Evolutionary conservation across 2,329 filamentous ascomycete genomes (phyloP).

Genomic region (Sporothrix euskadiensis): DNA sequence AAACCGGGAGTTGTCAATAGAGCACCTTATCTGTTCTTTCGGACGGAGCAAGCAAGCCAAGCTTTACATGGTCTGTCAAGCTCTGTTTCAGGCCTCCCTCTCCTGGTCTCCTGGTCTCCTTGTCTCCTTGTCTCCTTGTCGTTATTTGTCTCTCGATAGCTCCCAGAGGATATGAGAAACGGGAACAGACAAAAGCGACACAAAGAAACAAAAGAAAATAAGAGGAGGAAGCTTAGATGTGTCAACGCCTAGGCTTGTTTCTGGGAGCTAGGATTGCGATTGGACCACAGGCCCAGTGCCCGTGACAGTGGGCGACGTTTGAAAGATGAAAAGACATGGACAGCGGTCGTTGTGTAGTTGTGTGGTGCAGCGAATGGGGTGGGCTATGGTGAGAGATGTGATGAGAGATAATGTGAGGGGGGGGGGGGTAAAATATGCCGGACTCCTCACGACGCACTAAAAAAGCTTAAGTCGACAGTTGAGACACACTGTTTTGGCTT

Average conservation of each 20-base stretch:
- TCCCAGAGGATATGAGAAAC: not conserved
- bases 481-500: slow-evolving; percentile 20
- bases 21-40: not conserved
- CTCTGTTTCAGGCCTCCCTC: not conserved
- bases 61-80: not conserved
- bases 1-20: not conserved
- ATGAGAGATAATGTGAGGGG: not conserved
- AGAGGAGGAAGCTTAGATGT: not conserved
- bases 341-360: not conserved
- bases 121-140: not conserved
- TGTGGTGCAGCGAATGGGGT: not conserved
- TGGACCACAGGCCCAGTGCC: not conserved
- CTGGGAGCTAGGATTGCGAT: not conserved
- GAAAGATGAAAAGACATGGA: not conserved
- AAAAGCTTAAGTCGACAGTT: slow-evolving; percentile 20
- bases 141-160: not conserved
- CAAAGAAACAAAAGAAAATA: not conserved
- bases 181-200: not conserved
- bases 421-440: not conserved
- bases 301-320: not conserved
- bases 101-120: too few relatives aligned
- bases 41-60: slow-evolving; percentile 15
- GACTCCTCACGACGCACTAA: slow-evolving; percentile 12
- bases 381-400: not conserved
- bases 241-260: not conserved